A percentile compares a stretch with the other conserved stretches of the same genome.
phyloP scores from a whole-genome alignment of 2,329 filamentous ascomycete species.

The Fusarium ambrosium region DNA sequence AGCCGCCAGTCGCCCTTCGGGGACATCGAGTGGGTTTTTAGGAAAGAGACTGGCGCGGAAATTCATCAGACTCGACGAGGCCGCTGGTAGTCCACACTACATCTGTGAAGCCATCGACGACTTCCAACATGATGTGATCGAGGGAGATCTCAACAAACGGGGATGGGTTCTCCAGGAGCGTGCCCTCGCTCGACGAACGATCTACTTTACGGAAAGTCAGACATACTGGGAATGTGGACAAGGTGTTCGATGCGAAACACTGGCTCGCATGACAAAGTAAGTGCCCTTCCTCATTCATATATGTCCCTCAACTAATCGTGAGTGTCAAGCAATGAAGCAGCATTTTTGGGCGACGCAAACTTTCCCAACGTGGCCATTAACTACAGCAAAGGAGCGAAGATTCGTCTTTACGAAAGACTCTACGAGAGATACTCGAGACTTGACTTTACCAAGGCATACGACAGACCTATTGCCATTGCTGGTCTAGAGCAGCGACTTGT shows the following conservation, averaged over 20 bases:
- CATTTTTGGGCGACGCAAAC: conserved; percentile 38
- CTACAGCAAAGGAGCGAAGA: conserved; percentile 25
- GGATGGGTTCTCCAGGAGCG: conserved; percentile 27
- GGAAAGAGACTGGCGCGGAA: conserved; percentile 5
- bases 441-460: conserved; percentile 18
- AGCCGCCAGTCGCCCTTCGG: conserved; percentile 11
- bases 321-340: conserved; percentile 13
- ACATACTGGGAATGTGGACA: conserved; percentile 38
- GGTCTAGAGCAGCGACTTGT: conserved; percentile 33
- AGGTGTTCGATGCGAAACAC: conserved; percentile 31
- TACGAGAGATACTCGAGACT: conserved; percentile 37
- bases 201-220: conserved; percentile 35
- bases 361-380: conserved; percentile 23
- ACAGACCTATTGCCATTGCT: conserved; percentile 37
- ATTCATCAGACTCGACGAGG: conserved; percentile 9
- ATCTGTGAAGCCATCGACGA: conserved; percentile 32
- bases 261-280: conserved; percentile 32
- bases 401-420: conserved; percentile 30
- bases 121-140: conserved; percentile 29
- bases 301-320: background rate
- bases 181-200: conserved; percentile 32
- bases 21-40: conserved; percentile 17
- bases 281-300: background rate
- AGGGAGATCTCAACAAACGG: conserved; percentile 17
- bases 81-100: background rate